These are phyloP conservation scores for Drechslera avenae DNA, from an alignment of 2,329 filamentous ascomycete genomes.

Conservation along the genomic window DNA sequence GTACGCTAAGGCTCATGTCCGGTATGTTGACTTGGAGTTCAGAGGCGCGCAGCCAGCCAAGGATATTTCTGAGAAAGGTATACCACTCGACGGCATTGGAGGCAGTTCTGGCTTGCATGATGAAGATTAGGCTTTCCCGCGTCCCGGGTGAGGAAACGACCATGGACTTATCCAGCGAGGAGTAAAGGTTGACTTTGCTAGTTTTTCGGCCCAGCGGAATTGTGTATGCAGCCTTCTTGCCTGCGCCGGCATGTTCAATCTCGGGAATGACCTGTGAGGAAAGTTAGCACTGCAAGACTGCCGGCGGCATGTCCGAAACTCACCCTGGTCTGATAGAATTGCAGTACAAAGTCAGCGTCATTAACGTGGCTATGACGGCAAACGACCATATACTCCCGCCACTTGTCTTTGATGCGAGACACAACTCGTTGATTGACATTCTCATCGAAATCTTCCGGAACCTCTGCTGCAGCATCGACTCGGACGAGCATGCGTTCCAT, in stretches of 20 bases:
- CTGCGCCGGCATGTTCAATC: conserved; percentile 58
- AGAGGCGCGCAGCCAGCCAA: conserved; percentile 63
- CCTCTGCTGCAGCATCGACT: conserved; percentile 59
- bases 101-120: conserved; percentile 65
- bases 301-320: conserved; percentile 6
- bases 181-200: conserved; percentile 67
- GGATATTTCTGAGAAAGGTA: conserved; percentile 64
- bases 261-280: conserved; percentile 60
- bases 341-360: conserved; percentile 60
- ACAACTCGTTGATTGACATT: conserved; percentile 65
- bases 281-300: conserved; percentile 12
- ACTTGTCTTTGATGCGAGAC: conserved; percentile 65
- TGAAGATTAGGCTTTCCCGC: conserved; percentile 61
- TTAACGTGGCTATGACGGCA: conserved; percentile 63
- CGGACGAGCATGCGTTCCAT: conserved; percentile 72
- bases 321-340: conserved; percentile 65
- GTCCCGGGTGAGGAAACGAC: conserved; percentile 64
- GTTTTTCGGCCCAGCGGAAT: conserved; percentile 60
- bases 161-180: conserved; percentile 69
- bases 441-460: conserved; percentile 67
- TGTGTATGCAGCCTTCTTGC: conserved; percentile 62
- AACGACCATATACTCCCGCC: conserved; percentile 68
- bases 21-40: conserved; percentile 66
- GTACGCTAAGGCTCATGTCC: conserved; percentile 64
- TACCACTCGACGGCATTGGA: conserved; percentile 71